These are phyloP conservation scores for Wallacemonas sp. DNA, from an alignment of 208 protist species.

Conservation along the genomic window DNA sequence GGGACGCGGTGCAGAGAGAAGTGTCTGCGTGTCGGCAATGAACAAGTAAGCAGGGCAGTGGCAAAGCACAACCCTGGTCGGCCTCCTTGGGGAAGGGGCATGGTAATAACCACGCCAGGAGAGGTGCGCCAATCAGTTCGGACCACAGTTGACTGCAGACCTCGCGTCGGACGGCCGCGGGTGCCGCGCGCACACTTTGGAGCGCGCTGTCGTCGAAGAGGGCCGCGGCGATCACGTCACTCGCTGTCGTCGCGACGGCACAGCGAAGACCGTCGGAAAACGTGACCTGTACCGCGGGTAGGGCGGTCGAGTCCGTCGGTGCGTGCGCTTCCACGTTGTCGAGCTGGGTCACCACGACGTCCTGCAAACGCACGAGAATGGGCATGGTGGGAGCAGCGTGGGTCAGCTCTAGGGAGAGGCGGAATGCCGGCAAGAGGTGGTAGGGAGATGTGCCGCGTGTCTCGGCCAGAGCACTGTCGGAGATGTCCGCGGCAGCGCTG, in stretches of 20 bases:
- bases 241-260: neutral
- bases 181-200: slow-evolving; percentile 35
- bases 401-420: slow-evolving; percentile 25
- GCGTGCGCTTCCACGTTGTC: too few relatives aligned
- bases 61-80: too few relatives aligned
- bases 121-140: slow-evolving; percentile 40
- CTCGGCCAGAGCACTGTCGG: too few relatives aligned
- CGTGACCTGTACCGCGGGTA: too few relatives aligned
- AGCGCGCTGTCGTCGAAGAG: slow-evolving; percentile 27
- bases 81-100: neutral
- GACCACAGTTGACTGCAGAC: slow-evolving; percentile 13
- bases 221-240: slow-evolving; percentile 16
- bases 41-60: too few relatives aligned
- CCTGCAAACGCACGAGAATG: slow-evolving; percentile 40
- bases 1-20: too few relatives aligned
- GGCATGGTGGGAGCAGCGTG: slow-evolving; percentile 38
- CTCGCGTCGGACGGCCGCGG: slow-evolving; percentile 6
- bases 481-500: too few relatives aligned
- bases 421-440: slow-evolving; percentile 1
- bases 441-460: too few relatives aligned
- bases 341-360: too few relatives aligned
- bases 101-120: slow-evolving; percentile 51
- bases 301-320: too few relatives aligned
- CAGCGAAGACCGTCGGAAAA: slow-evolving; percentile 23
- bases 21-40: too few relatives aligned